Base-by-base conservation (phyloP, 306 rosid species). In the Prunus mume region DNA sequence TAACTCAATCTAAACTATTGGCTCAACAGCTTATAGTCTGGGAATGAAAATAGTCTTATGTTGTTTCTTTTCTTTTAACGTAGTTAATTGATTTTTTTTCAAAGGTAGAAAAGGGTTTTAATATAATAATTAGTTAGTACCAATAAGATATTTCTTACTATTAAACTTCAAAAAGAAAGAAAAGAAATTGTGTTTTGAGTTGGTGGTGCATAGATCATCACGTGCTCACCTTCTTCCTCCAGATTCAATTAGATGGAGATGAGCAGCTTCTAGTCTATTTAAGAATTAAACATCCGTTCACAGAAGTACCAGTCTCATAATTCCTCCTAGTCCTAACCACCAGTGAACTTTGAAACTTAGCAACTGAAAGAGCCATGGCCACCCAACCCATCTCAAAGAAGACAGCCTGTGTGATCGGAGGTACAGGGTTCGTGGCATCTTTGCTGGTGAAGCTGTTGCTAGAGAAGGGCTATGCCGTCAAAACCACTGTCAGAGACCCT, bases 371-470 rank as follows among this genome's bases (percentile, higher is more conserved):
- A 32, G 74, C 46, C 60, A 88, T 90, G 96, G 87, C 86, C 9
- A 80, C 79, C 55, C 74, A 86, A 11, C 57, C 81, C 67, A 24
- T 76, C 18, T 66, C 58, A 18, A 84, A 73, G 30, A 91, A 89
- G 76, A 82, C 78, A 43, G 97, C 85, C 0, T 90, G 97, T 70
- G 97, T 93, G 47, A 81, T 93, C 34, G 97, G 96, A 18, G 94
- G 97, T 20, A 76, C 79, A 22, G 94, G 97, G 1, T 93, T 84
- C 71, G 64, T 93, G 47, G 97, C 94, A 0, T 90, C 96, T 74
- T 7, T 64, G 68, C 84, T 93, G 18, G 60, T 93, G 78, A 90
- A 93, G 58, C 87, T 87, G 7, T 62, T 93, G 84, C 92, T 93
- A 24, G 28, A 85, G 68, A 89, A 86, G 79, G 96, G 91, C 58